Conservation (phyloP, 202 grass and related monocot species). For the Setaria viridis region DNA sequence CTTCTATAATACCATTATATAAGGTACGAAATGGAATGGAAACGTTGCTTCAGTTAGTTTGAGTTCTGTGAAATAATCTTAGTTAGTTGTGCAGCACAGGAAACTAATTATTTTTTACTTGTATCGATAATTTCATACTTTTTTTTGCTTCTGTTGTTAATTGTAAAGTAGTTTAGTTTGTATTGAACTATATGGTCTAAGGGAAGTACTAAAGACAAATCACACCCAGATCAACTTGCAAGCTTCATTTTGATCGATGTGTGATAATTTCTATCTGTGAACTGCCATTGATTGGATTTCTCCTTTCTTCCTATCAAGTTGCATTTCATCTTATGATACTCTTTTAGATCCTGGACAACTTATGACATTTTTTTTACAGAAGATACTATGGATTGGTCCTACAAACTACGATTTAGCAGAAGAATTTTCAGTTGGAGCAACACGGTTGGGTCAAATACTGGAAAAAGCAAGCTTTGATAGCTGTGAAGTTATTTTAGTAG, state of each 20-base stretch:
- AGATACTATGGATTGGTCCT: slow-evolving; percentile 83
- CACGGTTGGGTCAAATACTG: slow-evolving; percentile 63
- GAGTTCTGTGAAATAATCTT: slow-evolving; percentile 5
- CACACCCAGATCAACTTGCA: slow-evolving; percentile 32
- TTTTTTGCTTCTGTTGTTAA: slow-evolving; percentile 3
- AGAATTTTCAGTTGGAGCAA: slow-evolving; percentile 51
- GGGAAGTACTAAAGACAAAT: slow-evolving; percentile 14
- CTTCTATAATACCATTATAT: slow-evolving; percentile 61
- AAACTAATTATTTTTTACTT: slow-evolving; percentile 2
- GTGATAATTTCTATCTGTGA: slow-evolving; percentile 27
- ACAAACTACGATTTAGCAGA: slow-evolving; percentile 55
- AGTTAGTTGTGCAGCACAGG: not conserved
- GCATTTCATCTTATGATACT: slow-evolving; percentile 13
- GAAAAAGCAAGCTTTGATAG: slow-evolving; percentile 56
- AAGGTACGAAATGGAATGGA: slow-evolving; percentile 54
- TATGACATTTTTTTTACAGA: slow-evolving; percentile 56
- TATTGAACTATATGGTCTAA: not conserved
- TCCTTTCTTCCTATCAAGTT: slow-evolving; percentile 29
- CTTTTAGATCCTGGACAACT: slow-evolving; percentile 13
- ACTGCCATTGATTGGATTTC: slow-evolving; percentile 23
- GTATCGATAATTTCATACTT: slow-evolving; percentile 11
- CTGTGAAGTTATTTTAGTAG: slow-evolving; percentile 73
- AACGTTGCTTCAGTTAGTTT: slow-evolving; percentile 24
- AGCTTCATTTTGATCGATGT: slow-evolving; percentile 25
- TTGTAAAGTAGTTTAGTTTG: not conserved